Percentiles rank a stretch among this genome's conserved stretches.
Conservation (phyloP, 1,284 basidiomycete species). For the Ustilago sp. region DNA sequence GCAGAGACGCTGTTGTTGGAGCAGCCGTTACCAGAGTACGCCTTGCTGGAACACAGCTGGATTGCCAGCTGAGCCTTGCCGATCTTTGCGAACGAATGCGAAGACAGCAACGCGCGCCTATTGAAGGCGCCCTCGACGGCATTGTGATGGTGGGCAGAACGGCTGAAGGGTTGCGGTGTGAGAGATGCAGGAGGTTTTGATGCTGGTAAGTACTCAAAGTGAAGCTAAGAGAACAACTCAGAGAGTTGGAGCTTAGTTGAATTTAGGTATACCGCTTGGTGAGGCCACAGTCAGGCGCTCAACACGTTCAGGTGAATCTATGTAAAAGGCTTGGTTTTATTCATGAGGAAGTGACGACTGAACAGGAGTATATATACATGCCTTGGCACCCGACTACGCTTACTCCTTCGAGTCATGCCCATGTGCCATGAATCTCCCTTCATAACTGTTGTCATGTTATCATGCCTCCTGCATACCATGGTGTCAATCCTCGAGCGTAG, state of each 20-base stretch:
- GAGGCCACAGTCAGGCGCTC: too few relatives aligned
- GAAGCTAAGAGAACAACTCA: background rate
- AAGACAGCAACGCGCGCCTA: slow-evolving; percentile 23
- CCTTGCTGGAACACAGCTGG: slow-evolving; percentile 2
- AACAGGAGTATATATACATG: too few relatives aligned
- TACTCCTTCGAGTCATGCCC: too few relatives aligned
- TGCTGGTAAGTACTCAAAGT: background rate
- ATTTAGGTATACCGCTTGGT: too few relatives aligned
- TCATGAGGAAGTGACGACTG: too few relatives aligned
- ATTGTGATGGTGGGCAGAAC: background rate
- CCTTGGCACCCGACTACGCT: too few relatives aligned
- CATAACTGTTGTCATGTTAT: too few relatives aligned
- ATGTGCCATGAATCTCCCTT: too few relatives aligned
- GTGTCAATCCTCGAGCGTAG: too few relatives aligned
- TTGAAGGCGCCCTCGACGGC: slow-evolving; percentile 23
- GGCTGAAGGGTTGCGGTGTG: background rate
- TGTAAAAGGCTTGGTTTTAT: too few relatives aligned
- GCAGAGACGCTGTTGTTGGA: background rate
- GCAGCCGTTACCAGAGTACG: background rate
- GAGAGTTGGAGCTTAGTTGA: background rate
- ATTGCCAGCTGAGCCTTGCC: background rate
- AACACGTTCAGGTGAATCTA: too few relatives aligned
- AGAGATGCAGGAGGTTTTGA: background rate
- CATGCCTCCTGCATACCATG: too few relatives aligned
- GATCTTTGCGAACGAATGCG: slow-evolving; percentile 6